Evolutionary conservation across 306 rosid species (phyloP).

Genomic region (Cicer judaicum): DNA sequence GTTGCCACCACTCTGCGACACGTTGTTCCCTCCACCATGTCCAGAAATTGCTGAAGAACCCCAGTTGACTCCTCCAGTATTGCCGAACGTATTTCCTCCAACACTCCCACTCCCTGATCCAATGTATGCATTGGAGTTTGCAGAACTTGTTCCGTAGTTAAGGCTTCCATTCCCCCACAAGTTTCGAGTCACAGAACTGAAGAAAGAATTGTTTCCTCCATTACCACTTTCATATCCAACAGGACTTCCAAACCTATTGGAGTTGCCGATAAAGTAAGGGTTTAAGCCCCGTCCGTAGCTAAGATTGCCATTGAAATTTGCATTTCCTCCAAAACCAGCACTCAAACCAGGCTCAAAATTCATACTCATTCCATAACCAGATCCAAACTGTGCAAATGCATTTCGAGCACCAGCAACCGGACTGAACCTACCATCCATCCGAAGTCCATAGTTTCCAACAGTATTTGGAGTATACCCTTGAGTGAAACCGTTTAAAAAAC

Average conservation of each 20-base stretch:
- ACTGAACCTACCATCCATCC: slow-evolving; percentile 84
- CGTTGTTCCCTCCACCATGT: slow-evolving; percentile 68
- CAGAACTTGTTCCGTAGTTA: slow-evolving; percentile 71
- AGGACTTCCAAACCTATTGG: slow-evolving; percentile 72
- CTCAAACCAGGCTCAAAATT: slow-evolving; percentile 80
- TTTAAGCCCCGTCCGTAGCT: slow-evolving; percentile 81
- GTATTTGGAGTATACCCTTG: slow-evolving; percentile 81
- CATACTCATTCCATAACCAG: slow-evolving; percentile 87
- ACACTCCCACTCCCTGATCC: slow-evolving; percentile 80
- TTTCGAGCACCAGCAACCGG: slow-evolving; percentile 81
- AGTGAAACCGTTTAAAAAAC: slow-evolving; percentile 80
- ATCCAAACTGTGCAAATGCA: slow-evolving; percentile 79
- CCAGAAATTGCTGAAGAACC: slow-evolving; percentile 66
- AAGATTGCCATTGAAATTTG: slow-evolving; percentile 68
- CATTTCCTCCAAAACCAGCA: slow-evolving; percentile 82
- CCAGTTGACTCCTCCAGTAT: slow-evolving; percentile 91
- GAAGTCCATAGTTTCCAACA: slow-evolving; percentile 82
- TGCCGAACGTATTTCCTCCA: slow-evolving; percentile 73
- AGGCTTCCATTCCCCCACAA: slow-evolving; percentile 91
- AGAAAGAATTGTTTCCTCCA: slow-evolving; percentile 80
- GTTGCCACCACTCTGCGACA: slow-evolving; percentile 64
- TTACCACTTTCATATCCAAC: slow-evolving; percentile 71
- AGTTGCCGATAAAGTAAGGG: slow-evolving; percentile 74
- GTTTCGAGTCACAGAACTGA: slow-evolving; percentile 76
- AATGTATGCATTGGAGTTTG: slow-evolving; percentile 66